Conservation (phyloP, 441 rosid species). For the Omphalea diandra region DNA sequence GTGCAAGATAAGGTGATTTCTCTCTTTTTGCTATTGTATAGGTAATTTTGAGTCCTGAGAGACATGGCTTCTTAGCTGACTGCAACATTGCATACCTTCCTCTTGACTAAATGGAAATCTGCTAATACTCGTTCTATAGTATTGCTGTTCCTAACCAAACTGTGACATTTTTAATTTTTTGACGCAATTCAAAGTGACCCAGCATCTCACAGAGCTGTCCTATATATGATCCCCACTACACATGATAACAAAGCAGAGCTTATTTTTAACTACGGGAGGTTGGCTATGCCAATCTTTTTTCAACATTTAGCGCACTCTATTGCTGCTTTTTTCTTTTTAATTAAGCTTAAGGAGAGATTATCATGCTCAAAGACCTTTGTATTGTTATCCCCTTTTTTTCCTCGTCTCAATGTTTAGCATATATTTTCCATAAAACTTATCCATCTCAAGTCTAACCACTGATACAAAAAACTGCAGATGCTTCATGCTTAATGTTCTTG, state of each 20-base stretch:
- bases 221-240: neutral
- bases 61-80: neutral
- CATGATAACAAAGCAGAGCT: neutral
- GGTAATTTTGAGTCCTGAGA: conserved; percentile 15
- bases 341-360: too few relatives aligned
- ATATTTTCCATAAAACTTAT: too few relatives aligned
- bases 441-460: too few relatives aligned
- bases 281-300: neutral
- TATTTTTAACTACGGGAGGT: neutral
- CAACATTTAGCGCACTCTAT: too few relatives aligned
- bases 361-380: neutral
- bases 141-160: neutral
- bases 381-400: neutral
- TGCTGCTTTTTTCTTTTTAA: too few relatives aligned
- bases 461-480: too few relatives aligned
- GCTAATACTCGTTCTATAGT: too few relatives aligned
- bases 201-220: neutral
- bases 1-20: conserved; percentile 52
- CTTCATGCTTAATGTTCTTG: too few relatives aligned
- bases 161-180: neutral
- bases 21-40: conserved; percentile 14
- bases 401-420: too few relatives aligned
- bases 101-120: neutral
- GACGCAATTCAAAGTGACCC: neutral
- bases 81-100: neutral